phyloP scores from a whole-genome alignment of 2,329 filamentous ascomycete species.

The Cordyceps javanica region DNA sequence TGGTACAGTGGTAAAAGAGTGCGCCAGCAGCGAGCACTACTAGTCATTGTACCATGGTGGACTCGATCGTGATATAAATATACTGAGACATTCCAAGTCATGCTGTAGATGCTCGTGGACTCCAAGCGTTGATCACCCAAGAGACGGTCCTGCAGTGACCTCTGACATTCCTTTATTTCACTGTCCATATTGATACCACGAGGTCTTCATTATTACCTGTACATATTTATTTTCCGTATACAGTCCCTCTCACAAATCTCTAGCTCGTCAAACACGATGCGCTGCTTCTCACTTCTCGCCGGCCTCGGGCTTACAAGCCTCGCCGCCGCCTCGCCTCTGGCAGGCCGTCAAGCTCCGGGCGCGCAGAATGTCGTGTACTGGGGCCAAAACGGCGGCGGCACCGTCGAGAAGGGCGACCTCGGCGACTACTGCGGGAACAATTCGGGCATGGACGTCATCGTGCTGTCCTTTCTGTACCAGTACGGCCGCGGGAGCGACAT shows the following conservation, averaged over 20 bases:
- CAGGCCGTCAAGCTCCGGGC: conserved; percentile 14
- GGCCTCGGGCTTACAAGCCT: conserved; percentile 17
- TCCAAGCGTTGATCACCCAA: conserved; percentile 6
- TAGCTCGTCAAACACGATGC: conserved; percentile 11
- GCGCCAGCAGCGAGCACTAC: background rate
- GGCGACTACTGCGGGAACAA: conserved; percentile 30
- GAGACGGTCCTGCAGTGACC: background rate
- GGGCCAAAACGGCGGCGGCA: conserved; percentile 21
- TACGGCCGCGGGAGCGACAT: conserved; percentile 29
- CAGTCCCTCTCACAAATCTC: background rate
- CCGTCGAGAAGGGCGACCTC: conserved; percentile 31
- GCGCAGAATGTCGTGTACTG: conserved; percentile 29
- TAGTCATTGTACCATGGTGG: background rate
- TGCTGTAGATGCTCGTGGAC: background rate
- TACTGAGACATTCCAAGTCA: background rate
- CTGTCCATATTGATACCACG: background rate
- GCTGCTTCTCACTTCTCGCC: conserved; percentile 13
- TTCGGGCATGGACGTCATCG: conserved; percentile 36
- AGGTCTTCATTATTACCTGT: background rate
- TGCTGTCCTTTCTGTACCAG: conserved; percentile 36
- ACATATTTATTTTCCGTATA: conserved; percentile 2
- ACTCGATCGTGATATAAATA: background rate
- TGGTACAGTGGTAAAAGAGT: background rate
- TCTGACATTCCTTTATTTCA: conserved; percentile 5
- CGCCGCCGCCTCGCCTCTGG: conserved; percentile 10